Evolutionary conservation across 1,139 yeast genomes (phyloP).

Genomic region (Blastobotrys elegans): DNA sequence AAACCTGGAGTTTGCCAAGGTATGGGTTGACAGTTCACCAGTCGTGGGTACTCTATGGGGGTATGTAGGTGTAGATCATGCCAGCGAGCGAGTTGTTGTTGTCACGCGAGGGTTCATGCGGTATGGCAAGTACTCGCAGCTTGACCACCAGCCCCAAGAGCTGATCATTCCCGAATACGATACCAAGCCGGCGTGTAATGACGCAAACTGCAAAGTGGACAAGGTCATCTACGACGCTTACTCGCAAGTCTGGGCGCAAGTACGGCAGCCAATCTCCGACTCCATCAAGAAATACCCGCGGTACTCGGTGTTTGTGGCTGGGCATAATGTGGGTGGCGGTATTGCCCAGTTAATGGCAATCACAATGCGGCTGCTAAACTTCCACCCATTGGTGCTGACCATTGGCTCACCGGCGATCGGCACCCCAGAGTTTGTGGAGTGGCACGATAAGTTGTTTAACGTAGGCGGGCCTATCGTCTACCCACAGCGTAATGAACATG

Average conservation of each 20-base stretch:
- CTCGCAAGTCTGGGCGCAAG: slow-evolving; percentile 1
- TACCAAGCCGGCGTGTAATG: slow-evolving; percentile 1
- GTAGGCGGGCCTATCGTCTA: slow-evolving; percentile 6
- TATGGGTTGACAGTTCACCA: not conserved
- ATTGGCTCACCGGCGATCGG: slow-evolving; percentile 11
- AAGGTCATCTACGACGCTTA: slow-evolving; percentile 5
- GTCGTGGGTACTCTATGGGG: slow-evolving; percentile 7
- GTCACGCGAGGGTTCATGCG: slow-evolving; percentile 8
- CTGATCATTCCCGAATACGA: slow-evolving; percentile 5
- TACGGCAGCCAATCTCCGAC: slow-evolving; percentile 1
- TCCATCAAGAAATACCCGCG: not conserved
- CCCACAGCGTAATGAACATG: not conserved
- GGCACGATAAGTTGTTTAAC: slow-evolving; percentile 6
- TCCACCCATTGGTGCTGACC: slow-evolving; percentile 5
- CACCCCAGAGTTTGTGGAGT: slow-evolving; percentile 1
- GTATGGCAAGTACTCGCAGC: slow-evolving; percentile 1
- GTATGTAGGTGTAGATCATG: slow-evolving; percentile 5
- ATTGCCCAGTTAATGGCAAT: slow-evolving; percentile 9
- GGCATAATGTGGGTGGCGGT: slow-evolving; percentile 10
- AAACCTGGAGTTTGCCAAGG: not conserved
- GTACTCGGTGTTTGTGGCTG: slow-evolving; percentile 7
- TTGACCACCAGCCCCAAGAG: slow-evolving; percentile 1
- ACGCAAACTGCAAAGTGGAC: slow-evolving; percentile 7
- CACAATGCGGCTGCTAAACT: not conserved
- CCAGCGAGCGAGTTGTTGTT: not conserved